Evolutionary conservation across 345 rosid genomes (phyloP), one percentile per base, ranked within the genome.

Genomic region (Raphanus raphanistrum): DNA sequence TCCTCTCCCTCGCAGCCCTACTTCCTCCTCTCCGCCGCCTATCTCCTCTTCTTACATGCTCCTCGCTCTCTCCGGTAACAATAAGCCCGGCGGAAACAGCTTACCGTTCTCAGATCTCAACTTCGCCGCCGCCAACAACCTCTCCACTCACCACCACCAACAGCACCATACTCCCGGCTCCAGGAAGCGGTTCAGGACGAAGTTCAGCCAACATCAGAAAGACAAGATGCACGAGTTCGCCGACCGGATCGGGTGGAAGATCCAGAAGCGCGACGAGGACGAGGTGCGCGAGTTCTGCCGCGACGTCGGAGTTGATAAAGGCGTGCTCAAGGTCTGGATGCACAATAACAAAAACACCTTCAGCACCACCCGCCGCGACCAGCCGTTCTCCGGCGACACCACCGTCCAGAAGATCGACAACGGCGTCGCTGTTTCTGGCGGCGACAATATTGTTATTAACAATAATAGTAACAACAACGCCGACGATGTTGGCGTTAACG

Each of bases 291-390:
- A 84, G 4, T 88, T 94, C 57, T 94, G 99, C 79, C 80, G 80
- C 28, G 87, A 88, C 52, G 79, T 90, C 35, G 97, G 91, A 4
- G 90, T 94, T 35, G 97, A 90, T 26, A 89, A 81, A 74, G 79
- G 85, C 4, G 99, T 92, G 2, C 79, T 94, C 25, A 94, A 94
- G 74, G 99, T 94, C 0, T 92, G 98, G 99, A 94, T 94, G 97
- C 99, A 94, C 66, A 94, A 94, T 77, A 94, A 94, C 84, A 94
- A 94, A 83, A 94, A 84, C 81, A 90, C 88, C 41, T 82, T 87
- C 5, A 90, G n/a, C 36, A 71, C 80, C 73, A 71, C 80, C 73
- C 74, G 75, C 62, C 74, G 80, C 1, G 80, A 76, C 8, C 27
- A 10, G 4, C 59, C 38, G 6, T 68, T 79, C 50, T 10, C 78